Evolutionary conservation across 306 rosid genomes (phyloP), one percentile per base, ranked within the genome.

Genomic region (Trifolium fragiferum): DNA sequence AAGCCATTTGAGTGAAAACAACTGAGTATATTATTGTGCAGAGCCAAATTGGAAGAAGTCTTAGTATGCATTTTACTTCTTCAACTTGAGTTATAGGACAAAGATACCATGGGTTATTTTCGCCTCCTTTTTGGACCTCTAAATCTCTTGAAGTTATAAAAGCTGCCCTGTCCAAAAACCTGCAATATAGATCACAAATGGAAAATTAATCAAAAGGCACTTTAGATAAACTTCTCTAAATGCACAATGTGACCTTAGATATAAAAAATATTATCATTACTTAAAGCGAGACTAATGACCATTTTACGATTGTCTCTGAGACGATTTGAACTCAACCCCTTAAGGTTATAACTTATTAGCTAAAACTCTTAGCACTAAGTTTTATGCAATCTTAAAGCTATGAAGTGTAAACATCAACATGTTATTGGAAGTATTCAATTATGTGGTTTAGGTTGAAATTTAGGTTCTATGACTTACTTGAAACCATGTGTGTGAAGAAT

Each of bases 11-110:
- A 16, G 93, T 90, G 84, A 90, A 90, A 19, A 86, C 84, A 4
- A 90, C 93, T 0, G 96, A 90, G 91, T 88, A 90, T 18, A 88
- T 77, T 51, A 90, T 90, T 47, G 96, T 90, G 78, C 96, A 88
- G 30, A 88, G 85, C 96, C 96, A 90, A 43, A 90, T 78, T 5
- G 96, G 96, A 27, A 90, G 71, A 63, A 90, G 83, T 84, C 88
- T 90, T 63, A 88, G 55, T 16, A 90, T 73, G 47, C 96, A 90
- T 75, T 90, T 88, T 8, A 85, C 96, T 85, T 90, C 96, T 76
- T 90, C 96, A 16, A 90, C 96, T 81, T 90, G 96, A 64, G 88
- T 88, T 32, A 90, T 85, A 41, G 86, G 86, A 65, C 96, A 88
- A 0, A 90, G 80, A 59, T 82, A 84, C 96, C 96, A 90, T 0